Conservation (phyloP, 768 basidiomycete genomes). For the Rhodotorula paludigena region DNA sequence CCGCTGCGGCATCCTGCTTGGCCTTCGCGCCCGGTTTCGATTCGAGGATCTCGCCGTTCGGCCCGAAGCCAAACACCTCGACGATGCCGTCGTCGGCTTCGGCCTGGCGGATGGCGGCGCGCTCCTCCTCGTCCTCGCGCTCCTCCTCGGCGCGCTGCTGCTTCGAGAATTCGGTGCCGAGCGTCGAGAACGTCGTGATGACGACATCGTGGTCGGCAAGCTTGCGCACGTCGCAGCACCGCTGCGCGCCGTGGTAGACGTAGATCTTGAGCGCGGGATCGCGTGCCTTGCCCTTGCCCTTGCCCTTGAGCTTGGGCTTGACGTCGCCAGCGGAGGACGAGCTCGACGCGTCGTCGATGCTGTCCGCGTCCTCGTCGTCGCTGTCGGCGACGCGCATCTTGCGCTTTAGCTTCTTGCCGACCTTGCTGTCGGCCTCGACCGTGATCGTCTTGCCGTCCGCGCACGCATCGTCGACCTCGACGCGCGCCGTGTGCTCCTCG, state of each 20-base stretch:
- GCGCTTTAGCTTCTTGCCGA: background rate
- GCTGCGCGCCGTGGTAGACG: conserved; percentile 88
- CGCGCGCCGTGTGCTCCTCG: conserved; percentile 61
- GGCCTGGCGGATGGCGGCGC: conserved; percentile 10
- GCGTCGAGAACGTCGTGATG: conserved; percentile 92
- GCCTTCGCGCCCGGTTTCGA: conserved; percentile 58
- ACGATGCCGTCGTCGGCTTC: conserved; percentile 45
- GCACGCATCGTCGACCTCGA: conserved; percentile 17
- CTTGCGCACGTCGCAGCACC: conserved; percentile 76
- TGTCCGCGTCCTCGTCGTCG: conserved; percentile 13
- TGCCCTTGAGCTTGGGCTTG: no score
- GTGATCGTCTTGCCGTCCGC: conserved; percentile 14
- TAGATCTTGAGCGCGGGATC: conserved; percentile 57
- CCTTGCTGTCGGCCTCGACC: conserved; percentile 35
- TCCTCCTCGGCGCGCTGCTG: conserved; percentile 64
- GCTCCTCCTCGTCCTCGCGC: conserved; percentile 62
- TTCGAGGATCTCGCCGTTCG: conserved; percentile 50
- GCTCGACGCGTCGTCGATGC: conserved; percentile 6
- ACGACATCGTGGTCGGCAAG: conserved; percentile 93
- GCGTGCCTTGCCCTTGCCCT: background rate
- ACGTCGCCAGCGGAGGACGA: no score
- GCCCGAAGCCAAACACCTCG: conserved; percentile 65
- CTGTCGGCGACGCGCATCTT: conserved; percentile 19
- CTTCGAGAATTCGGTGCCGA: conserved; percentile 90
- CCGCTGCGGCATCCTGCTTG: conserved; percentile 49